Evolutionary conservation across 768 basidiomycete genomes (phyloP), one percentile per base, ranked within the genome.

Genomic region (Cytidiella melzeri): DNA sequence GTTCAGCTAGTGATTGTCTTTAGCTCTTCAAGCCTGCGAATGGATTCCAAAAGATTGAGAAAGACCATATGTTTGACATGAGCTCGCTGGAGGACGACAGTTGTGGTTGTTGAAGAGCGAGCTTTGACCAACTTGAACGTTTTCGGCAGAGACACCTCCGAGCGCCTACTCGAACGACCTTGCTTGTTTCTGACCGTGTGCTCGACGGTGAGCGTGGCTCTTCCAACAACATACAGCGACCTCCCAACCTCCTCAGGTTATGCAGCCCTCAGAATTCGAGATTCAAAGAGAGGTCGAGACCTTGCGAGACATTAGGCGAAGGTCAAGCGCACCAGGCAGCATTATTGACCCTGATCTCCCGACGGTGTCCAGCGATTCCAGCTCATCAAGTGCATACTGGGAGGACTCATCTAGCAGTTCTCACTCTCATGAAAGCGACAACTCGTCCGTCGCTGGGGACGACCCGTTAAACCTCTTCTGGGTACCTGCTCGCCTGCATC

Each of bases 401-500:
- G 67, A 64, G 51, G 79, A 80, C 63, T 79, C 67, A 62, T 63
- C 61, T 59, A 57, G 51, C 64, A 52, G 64, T 69, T 52, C 61
- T 57, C 53, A 71, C 63, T 73, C 71, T 52, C 77, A 77, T 53
- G 67, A 69, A 21, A 69, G 69, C 49, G 71, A 70, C 55, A 37
- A 47, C n/a, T 51, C 47, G 15, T 46, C 59, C 15, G 69, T 56
- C 67, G 61, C 59, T 19, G 65, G 76, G 34, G 83, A 89, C 58
- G 90, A 95, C 69, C 85, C 89, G 2, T 83, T 84, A 60, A 87
- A 92, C 67, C 80, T 97, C 55, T 98, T 98, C 75, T 99, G 96
- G 96, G 92, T 99, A 24, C 96, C 96, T 46, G 96, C 96, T 13
- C 81, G 86, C 50, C 74, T 97, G 28, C 96, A 98, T 64, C 96